Conservation (phyloP, 768 basidiomycete genomes). For the Suillus ampliporus region DNA sequence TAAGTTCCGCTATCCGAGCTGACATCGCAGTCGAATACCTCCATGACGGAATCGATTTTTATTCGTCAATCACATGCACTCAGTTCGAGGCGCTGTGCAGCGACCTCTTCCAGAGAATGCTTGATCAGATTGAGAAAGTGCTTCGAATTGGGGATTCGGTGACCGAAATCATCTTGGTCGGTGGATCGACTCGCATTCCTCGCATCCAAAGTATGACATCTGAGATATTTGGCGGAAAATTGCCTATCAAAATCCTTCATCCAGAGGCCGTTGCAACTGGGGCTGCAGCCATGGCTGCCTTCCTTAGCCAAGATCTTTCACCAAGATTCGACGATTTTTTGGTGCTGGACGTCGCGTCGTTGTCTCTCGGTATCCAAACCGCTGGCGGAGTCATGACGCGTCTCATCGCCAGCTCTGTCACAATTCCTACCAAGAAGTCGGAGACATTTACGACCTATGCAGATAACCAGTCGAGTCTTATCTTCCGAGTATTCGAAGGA, state of each 20-base stretch:
- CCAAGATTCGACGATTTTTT: slow-evolving; percentile 97
- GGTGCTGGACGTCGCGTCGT: slow-evolving; percentile 89
- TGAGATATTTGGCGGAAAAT: slow-evolving; percentile 98
- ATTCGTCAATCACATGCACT: slow-evolving; percentile 96
- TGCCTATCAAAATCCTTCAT: slow-evolving; percentile 99
- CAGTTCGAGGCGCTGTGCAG: slow-evolving; percentile 97
- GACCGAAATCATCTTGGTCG: slow-evolving; percentile 96
- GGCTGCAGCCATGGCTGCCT: slow-evolving; percentile 97
- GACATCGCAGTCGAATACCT: slow-evolving; percentile 98
- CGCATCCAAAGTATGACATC: slow-evolving; percentile 96
- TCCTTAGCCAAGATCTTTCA: slow-evolving; percentile 95
- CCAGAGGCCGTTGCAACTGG: slow-evolving; percentile 98
- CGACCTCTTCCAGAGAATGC: slow-evolving; percentile 90
- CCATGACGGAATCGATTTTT: slow-evolving; percentile 97
- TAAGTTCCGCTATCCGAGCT: slow-evolving; percentile 94
- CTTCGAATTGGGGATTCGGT: slow-evolving; percentile 99
- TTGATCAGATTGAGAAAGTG: slow-evolving; percentile 97
- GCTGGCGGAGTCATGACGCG: slow-evolving; percentile 99
- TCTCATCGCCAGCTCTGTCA: slow-evolving; percentile 97
- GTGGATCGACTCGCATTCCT: slow-evolving; percentile 98
- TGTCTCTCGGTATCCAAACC: slow-evolving; percentile 95
- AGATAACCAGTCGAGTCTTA: slow-evolving; percentile 97
- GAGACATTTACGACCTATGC: slow-evolving; percentile 98
- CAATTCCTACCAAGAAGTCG: slow-evolving; percentile 97
- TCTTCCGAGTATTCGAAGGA: slow-evolving; percentile 98